Evolutionary conservation across 116 monocot species (phyloP), one percentile per base, ranked within the genome.

Genomic region (Posidonia oceanica): DNA sequence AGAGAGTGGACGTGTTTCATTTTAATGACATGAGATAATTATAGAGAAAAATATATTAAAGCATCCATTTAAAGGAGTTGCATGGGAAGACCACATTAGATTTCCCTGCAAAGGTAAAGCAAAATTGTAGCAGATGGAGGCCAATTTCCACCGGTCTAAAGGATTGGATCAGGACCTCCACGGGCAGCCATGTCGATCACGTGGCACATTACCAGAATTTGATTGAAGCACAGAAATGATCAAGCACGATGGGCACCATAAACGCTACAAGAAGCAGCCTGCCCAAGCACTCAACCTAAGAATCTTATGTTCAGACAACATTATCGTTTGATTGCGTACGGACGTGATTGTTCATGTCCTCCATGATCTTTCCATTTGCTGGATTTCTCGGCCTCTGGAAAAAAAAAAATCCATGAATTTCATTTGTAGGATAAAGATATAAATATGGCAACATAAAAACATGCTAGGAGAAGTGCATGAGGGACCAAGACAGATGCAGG

Each of bases 281-380:
- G 14, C 55, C 14, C 55, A 56, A 22, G 60, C 22, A 60, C 23
- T 22, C 60, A 14, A 60, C 11, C 23, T 20, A 15, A 42, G 41
- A 64, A 64, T 64, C 64, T 64, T 60, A 22, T 29, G 60, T 29
- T 29, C 23, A 60, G 7, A n/a, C 5, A 22, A 21, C 52, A 52
- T 67, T 67, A 5, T 52, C 67, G 48, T 41, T 42, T 44, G 66
- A 66, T 20, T 71, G 36, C 40, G 21, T 7, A 58, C 57, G 56
- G 53, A 59, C 39, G 6, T n/a, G 14, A 71, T 59, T 54, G 14
- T 59, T 71, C 10, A 56, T 57, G 20, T 71, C 39, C 29, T 71
- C 71, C 3, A 6, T 10, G 21, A 39, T 71, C 60, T 71, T 71
- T 39, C 71, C 71, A 48, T 71, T 71, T 13, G 71, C 44, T 57